Conservation (phyloP, 108 stramenopile species). For the Cyclotella sp. region DNA sequence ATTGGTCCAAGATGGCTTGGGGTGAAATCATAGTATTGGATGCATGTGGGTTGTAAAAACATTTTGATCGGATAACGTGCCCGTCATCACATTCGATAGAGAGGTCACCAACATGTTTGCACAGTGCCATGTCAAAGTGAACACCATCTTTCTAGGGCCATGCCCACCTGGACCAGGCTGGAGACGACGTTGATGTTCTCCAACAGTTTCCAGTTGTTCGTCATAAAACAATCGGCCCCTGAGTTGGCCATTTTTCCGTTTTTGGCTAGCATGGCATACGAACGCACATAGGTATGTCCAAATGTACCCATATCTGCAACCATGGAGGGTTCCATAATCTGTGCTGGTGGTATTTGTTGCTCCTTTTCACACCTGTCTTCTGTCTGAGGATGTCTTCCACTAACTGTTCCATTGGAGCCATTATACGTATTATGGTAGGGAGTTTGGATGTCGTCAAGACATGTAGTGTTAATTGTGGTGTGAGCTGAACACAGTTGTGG, state of each 20-base stretch:
- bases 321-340: neutral
- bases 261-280: neutral
- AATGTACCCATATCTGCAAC: neutral
- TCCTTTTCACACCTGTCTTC: neutral
- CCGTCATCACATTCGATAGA: neutral
- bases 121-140: neutral
- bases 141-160: neutral
- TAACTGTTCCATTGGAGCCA: neutral
- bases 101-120: neutral
- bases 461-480: too few relatives aligned
- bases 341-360: neutral
- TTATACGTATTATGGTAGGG: too few relatives aligned
- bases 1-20: neutral
- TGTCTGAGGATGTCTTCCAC: neutral
- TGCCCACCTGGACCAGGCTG: neutral
- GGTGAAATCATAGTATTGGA: slow-evolving; percentile 5
- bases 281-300: neutral
- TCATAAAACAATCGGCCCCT: neutral
- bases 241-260: neutral
- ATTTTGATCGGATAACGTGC: neutral
- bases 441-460: too few relatives aligned
- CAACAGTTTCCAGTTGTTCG: neutral
- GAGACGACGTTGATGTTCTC: neutral
- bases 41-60: neutral
- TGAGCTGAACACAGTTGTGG: too few relatives aligned